These are phyloP conservation scores for Gleditsia sinensis DNA, from an alignment of 306 rosid species.

Conservation along the genomic window DNA sequence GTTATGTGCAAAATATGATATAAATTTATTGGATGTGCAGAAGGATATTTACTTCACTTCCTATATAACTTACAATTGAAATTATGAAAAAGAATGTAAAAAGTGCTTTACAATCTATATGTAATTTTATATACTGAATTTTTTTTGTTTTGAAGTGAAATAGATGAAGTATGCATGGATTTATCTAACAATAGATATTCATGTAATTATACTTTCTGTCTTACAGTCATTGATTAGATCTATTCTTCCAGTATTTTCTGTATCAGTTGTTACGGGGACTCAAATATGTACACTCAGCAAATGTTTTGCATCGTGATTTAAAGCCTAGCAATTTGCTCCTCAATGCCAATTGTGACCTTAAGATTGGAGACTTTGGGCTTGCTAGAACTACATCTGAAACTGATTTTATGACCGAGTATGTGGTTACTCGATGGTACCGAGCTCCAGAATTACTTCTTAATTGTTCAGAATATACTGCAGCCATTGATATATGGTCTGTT, in stretches of 20 bases:
- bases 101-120: not conserved
- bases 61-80: no score
- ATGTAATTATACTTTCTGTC: conserved; percentile 16
- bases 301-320: conserved; percentile 91
- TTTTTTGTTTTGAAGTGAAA: not conserved
- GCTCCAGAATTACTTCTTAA: conserved; percentile 97
- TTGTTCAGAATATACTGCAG: conserved; percentile 93
- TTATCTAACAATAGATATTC: conserved; percentile 11
- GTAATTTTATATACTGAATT: not conserved
- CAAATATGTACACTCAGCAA: conserved; percentile 87
- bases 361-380: conserved; percentile 97
- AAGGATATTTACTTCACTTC: not conserved
- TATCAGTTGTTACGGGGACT: conserved; percentile 95
- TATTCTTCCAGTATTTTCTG: conserved; percentile 82
- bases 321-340: conserved; percentile 93
- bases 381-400: conserved; percentile 98
- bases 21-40: not conserved
- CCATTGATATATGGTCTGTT: conserved; percentile 98
- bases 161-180: not conserved
- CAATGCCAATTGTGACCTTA: conserved; percentile 93
- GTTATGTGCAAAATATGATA: not conserved
- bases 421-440: conserved; percentile 97
- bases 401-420: conserved; percentile 98
- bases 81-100: not conserved
- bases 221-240: conserved; percentile 54